These are phyloP conservation scores for Leptomonas seymouri DNA, from an alignment of 208 protist species.

Conservation along the genomic window DNA sequence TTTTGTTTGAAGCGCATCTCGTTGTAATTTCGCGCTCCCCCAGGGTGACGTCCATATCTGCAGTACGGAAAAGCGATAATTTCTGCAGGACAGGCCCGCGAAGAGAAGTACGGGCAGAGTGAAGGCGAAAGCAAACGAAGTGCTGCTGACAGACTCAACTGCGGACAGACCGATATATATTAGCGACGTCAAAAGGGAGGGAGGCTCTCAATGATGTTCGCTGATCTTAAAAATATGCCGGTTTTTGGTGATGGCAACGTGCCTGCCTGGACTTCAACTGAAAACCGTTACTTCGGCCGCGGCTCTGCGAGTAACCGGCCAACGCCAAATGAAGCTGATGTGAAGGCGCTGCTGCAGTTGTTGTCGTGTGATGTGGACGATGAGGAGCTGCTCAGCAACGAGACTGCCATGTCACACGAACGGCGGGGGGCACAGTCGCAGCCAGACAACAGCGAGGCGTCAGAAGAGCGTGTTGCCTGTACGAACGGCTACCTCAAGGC, in stretches of 20 bases:
- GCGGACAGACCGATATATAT: no score
- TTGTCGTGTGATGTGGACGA: conserved; percentile 12
- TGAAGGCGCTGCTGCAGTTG: conserved; percentile 27
- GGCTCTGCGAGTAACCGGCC: conserved; percentile 5
- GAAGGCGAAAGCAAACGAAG: neutral
- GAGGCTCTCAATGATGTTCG: no score
- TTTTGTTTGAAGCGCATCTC: no score
- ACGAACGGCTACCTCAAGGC: neutral
- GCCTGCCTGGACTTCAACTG: conserved; percentile 4
- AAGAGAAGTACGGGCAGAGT: neutral
- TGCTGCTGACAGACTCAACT: neutral
- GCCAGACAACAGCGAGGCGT: neutral
- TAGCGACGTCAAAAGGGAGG: neutral
- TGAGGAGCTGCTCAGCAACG: neutral
- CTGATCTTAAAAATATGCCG: conserved; percentile 1
- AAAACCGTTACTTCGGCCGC: conserved; percentile 4
- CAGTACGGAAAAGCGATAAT: conserved; percentile 14
- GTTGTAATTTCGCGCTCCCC: no score
- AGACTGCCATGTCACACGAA: neutral
- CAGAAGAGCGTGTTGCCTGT: neutral
- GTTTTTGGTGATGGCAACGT: conserved; percentile 10
- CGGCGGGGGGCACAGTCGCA: neutral
- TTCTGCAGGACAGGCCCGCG: no score
- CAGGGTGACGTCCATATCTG: no score
- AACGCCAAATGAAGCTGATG: conserved; percentile 21